phyloP scores from a whole-genome alignment of 1,139 yeast genomes.

The Geotrichum europaeum region DNA sequence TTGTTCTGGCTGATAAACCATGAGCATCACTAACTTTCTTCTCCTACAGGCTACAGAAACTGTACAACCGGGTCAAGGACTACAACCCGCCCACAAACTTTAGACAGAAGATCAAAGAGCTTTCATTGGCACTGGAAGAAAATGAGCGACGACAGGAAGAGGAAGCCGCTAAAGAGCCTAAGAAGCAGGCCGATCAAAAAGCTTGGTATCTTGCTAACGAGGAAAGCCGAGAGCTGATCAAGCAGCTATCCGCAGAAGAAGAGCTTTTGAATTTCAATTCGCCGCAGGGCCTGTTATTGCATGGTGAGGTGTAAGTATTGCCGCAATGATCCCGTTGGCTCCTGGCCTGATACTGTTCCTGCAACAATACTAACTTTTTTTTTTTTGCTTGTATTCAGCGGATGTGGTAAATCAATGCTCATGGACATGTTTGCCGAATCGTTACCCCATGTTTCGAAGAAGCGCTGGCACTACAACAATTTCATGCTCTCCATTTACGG shows the following conservation, averaged over 20 bases:
- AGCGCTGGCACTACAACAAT: slow-evolving; percentile 66
- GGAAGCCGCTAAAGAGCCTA: slow-evolving; percentile 14
- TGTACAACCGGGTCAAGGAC: slow-evolving; percentile 53
- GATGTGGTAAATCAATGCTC: slow-evolving; percentile 69
- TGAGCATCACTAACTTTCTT: not conserved
- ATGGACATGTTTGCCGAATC: slow-evolving; percentile 67
- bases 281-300: slow-evolving; percentile 59
- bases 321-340: not conserved
- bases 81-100: slow-evolving; percentile 54
- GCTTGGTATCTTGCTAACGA: slow-evolving; percentile 26
- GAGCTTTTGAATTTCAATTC: slow-evolving; percentile 50
- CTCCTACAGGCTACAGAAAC: slow-evolving; percentile 43
- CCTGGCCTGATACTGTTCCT: not conserved
- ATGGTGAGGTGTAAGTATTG: slow-evolving; percentile 51
- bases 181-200: slow-evolving; percentile 9
- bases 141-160: slow-evolving; percentile 16
- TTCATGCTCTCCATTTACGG: slow-evolving; percentile 63
- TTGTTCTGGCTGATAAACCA: not conserved
- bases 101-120: slow-evolving; percentile 38
- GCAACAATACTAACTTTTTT: not conserved
- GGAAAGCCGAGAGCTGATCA: slow-evolving; percentile 38
- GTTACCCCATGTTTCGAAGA: slow-evolving; percentile 57
- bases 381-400: slow-evolving; percentile 28
- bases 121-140: slow-evolving; percentile 24
- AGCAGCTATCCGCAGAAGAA: slow-evolving; percentile 57